Evolutionary conservation across 495 filamentous ascomycete genomes (phyloP).

Genomic region (Tetracladium marchalianum): DNA sequence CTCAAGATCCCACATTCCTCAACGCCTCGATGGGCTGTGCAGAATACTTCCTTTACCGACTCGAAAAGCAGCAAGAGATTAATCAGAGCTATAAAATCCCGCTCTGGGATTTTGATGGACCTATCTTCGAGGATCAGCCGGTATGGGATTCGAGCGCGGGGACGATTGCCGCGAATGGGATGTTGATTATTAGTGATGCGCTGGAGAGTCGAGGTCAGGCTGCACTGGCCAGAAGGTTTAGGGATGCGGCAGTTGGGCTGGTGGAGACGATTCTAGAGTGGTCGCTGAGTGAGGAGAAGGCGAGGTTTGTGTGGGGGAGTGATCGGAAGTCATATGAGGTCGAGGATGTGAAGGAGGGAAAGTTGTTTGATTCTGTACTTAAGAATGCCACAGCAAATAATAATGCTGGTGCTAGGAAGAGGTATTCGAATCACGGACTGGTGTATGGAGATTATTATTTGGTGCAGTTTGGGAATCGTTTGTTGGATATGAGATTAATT

Average conservation of each 20-base stretch:
- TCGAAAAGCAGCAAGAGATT: slow-evolving; percentile 4
- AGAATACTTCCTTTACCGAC: slow-evolving; percentile 26
- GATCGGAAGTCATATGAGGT: not conserved
- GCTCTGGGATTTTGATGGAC: slow-evolving; percentile 30
- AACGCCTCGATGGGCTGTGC: slow-evolving; percentile 22
- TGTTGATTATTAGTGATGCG: slow-evolving; percentile 27
- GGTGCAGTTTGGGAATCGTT: slow-evolving; percentile 29
- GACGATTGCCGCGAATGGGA: slow-evolving; percentile 29
- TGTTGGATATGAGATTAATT: slow-evolving; percentile 13
- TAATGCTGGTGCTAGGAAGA: slow-evolving; percentile 17
- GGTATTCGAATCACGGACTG: slow-evolving; percentile 25
- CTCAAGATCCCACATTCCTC: slow-evolving; percentile 26
- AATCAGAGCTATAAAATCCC: slow-evolving; percentile 10
- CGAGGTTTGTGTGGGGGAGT: slow-evolving; percentile 4
- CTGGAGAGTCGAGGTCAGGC: slow-evolving; percentile 3
- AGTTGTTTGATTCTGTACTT: slow-evolving; percentile 17
- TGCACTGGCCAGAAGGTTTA: slow-evolving; percentile 17
- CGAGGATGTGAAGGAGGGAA: slow-evolving; percentile 6
- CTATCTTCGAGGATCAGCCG: slow-evolving; percentile 17
- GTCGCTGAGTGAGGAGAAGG: not conserved
- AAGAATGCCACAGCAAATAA: slow-evolving; percentile 29
- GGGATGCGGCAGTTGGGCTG: slow-evolving; percentile 24
- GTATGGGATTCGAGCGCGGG: slow-evolving; percentile 28
- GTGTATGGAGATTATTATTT: slow-evolving; percentile 39
- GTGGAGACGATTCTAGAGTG: slow-evolving; percentile 1